Percentiles rank a stretch among this genome's conserved stretches.
phyloP scores from a whole-genome alignment of 1,139 yeast species.

The Zygotorulaspora mrakii region DNA sequence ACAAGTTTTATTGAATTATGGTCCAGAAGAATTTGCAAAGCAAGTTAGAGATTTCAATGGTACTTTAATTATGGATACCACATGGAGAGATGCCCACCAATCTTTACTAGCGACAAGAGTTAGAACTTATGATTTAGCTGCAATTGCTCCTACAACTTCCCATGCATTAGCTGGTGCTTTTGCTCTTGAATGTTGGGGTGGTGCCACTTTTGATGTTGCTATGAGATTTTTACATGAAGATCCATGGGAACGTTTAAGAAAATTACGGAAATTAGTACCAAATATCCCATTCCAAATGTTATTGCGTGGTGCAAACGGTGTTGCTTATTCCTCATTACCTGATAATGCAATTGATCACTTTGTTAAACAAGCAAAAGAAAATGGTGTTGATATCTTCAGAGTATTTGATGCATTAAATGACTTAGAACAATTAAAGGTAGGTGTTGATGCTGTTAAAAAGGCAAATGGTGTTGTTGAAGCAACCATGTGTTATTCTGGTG shows the following conservation, averaged over 20 bases:
- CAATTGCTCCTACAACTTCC: conserved; percentile 92
- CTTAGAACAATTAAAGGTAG: conserved; percentile 92
- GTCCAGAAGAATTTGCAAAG: conserved; percentile 85
- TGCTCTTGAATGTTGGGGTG: conserved; percentile 99
- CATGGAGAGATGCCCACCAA: conserved; percentile 99
- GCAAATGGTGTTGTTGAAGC: conserved; percentile 99
- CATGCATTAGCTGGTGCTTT: conserved; percentile 87
- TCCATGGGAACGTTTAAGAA: conserved; percentile 95
- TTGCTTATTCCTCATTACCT: conserved; percentile 94
- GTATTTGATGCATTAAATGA: conserved; percentile 97
- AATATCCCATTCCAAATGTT: conserved; percentile 99
- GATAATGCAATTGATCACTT: conserved; percentile 98
- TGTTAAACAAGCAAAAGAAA: conserved; percentile 87
- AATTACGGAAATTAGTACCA: conserved; percentile 85
- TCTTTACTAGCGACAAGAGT: conserved; percentile 97
- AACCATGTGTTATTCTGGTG: conserved; percentile 97
- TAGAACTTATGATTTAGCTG: conserved; percentile 84
- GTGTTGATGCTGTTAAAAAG: conserved; percentile 95
- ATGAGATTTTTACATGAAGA: conserved; percentile 98
- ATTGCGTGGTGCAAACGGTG: conserved; percentile 98
- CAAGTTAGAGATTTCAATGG: conserved; percentile 83
- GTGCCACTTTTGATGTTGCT: conserved; percentile 97
- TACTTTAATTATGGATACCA: conserved; percentile 91
- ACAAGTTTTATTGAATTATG: conserved; percentile 73
- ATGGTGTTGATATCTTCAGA: conserved; percentile 95